Evolutionary conservation across 2,329 filamentous ascomycete species (phyloP).

Genomic region (Nothopassalora personata): DNA sequence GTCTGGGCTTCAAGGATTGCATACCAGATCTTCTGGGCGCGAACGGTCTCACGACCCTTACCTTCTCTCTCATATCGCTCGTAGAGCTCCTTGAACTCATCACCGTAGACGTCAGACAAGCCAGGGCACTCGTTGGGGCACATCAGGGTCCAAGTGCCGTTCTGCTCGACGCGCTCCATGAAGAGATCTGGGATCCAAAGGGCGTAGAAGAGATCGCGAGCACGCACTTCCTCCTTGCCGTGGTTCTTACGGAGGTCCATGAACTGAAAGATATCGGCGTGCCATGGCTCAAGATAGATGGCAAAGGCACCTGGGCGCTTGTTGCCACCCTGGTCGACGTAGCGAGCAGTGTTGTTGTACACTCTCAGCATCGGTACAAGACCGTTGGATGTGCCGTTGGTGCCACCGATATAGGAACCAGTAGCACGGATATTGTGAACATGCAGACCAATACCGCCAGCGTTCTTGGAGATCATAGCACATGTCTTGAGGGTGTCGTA

Average conservation of each 20-base stretch:
- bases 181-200: slow-evolving; percentile 98
- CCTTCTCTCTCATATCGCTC: slow-evolving; percentile 83
- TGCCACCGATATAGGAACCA: slow-evolving; percentile 95
- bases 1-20: slow-evolving; percentile 97
- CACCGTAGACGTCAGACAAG: slow-evolving; percentile 92
- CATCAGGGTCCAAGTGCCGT: slow-evolving; percentile 95
- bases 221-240: slow-evolving; percentile 95
- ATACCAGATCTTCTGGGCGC: slow-evolving; percentile 99
- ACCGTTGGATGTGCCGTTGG: slow-evolving; percentile 96
- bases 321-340: slow-evolving; percentile 98
- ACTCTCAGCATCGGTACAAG: slow-evolving; percentile 97
- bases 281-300: slow-evolving; percentile 98
- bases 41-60: slow-evolving; percentile 82
- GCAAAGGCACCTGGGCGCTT: slow-evolving; percentile 98
- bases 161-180: slow-evolving; percentile 99
- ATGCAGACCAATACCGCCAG: slow-evolving; percentile 94
- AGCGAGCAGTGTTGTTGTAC: slow-evolving; percentile 98
- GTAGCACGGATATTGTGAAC: slow-evolving; percentile 95
- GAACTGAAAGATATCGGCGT: slow-evolving; percentile 95
- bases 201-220: slow-evolving; percentile 94
- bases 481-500: slow-evolving; percentile 99
- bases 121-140: slow-evolving; percentile 95
- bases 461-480: slow-evolving; percentile 99
- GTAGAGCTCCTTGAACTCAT: slow-evolving; percentile 94
- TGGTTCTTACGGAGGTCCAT: slow-evolving; percentile 98